Conservation (phyloP, 345 rosid genomes). For the Triadica sebifera region DNA sequence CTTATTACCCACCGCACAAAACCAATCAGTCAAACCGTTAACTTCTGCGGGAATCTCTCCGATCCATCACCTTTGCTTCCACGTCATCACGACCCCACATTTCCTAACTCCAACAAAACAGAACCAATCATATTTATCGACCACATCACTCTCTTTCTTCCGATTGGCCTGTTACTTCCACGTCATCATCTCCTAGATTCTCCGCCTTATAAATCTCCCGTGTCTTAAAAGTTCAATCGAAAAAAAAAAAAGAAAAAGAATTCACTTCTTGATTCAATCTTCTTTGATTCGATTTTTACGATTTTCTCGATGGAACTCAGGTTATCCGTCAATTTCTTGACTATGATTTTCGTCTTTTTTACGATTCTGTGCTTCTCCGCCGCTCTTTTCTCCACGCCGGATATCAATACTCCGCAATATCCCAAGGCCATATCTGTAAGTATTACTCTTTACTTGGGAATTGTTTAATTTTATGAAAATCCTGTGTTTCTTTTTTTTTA, state of each 20-base stretch:
- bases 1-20: background rate
- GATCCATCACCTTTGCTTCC: background rate
- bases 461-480: background rate
- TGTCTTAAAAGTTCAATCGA: too few relatives aligned
- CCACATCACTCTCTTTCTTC: constrained; percentile 40
- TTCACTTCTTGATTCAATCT: background rate
- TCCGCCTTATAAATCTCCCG: too few relatives aligned
- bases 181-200: constrained; percentile 40
- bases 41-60: background rate
- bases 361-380: constrained; percentile 30
- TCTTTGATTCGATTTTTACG: background rate
- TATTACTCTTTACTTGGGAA: background rate
- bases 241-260: too few relatives aligned
- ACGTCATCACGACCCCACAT: background rate
- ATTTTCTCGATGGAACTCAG: background rate
- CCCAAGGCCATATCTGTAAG: constrained; percentile 83
- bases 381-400: constrained; percentile 46
- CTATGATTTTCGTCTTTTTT: constrained; percentile 38
- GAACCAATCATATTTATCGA: constrained; percentile 21
- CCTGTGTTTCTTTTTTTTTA: background rate
- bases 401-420: constrained; percentile 35
- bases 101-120: background rate
- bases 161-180: constrained; percentile 43
- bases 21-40: background rate
- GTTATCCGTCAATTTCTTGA: background rate